Base-by-base conservation (phyloP, 441 rosid species). In the Biscutella auriculata region DNA sequence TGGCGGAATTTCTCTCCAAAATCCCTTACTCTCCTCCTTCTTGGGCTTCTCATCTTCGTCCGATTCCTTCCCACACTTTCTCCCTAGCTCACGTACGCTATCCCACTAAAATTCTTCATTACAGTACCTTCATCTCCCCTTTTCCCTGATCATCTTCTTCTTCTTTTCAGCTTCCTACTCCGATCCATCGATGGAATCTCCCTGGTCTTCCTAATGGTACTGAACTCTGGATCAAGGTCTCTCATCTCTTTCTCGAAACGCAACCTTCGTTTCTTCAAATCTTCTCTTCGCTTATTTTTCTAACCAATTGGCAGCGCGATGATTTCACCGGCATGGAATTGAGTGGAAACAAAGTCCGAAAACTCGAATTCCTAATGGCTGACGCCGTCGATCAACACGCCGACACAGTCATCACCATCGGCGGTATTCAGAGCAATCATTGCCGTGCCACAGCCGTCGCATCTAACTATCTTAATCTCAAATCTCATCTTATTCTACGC, bases 381-480 rank as follows among this genome's bases (percentile, higher is more conserved):
- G 94, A 92, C 44, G 98, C 95, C 5, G 81, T 88, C 51, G 81
- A 79, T 10, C 78, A 79, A 60, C 80, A 91, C 15, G 94, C 98
- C 19, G 95, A 92, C 46, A 82, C 92, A 23, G 68, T 88, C 41
- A 76, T 88, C 54, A 88, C 95, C 6, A 79, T 86, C 35, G 98
- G 98, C 4, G 98, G 94, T 29, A 88, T 92, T 53, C 95, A 92
- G 68, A 92, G 96, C 70, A 88, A 92, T 60, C 97, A 92, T 62
- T 92, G 98, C 41, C 97, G 97, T 46, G 94, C 98, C 12, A 83
- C 98, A 44, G 82, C 97, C 25, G 96, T 87, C 6, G 95, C 94
- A 11, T 88, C 98, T 8, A 86, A 80, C 76, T 88, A 86, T 64
- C 85, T 92, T 34, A 84, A 83, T 62, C 97, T 92, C 35, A 80